These are phyloP conservation scores for Adansonia grandidieri DNA, from an alignment of 441 rosid genomes.

Conservation along the genomic window DNA sequence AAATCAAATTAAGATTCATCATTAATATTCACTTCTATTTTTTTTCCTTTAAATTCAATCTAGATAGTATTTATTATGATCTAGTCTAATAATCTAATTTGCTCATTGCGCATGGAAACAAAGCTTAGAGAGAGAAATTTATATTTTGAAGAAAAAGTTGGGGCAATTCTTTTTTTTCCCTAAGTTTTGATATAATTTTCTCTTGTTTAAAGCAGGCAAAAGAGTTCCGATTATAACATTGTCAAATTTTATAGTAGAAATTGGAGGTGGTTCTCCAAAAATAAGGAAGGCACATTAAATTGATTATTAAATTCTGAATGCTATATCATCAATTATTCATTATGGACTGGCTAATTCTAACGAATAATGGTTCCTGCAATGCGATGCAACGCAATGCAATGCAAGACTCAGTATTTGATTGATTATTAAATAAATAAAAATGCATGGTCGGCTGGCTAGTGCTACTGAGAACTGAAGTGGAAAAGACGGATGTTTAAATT, in stretches of 20 bases:
- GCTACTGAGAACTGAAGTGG: too few species aligned
- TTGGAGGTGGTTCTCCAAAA: neutral
- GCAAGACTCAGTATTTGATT: neutral
- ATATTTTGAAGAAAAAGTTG: neutral
- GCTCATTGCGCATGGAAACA: neutral
- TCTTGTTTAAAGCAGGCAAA: neutral
- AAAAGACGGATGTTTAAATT: too few species aligned
- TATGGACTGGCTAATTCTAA: neutral
- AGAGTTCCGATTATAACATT: neutral
- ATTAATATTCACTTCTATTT: too few species aligned
- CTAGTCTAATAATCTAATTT: neutral
- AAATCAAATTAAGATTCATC: too few species aligned
- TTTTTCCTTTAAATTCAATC: too few species aligned
- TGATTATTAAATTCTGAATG: neutral
- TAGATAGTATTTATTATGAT: too few species aligned
- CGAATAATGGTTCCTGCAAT: neutral
- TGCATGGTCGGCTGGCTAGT: neutral
- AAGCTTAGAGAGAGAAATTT: neutral
- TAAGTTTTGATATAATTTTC: neutral
- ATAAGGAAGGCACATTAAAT: neutral
- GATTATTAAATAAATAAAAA: neutral
- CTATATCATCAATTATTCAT: neutral
- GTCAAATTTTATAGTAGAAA: too few species aligned
- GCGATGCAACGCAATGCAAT: too few species aligned
- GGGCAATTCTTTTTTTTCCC: too few species aligned